Percentiles rank a stretch among this genome's conserved stretches.
These are phyloP conservation scores for Sergeia podlipaevii DNA, from an alignment of 208 protist species.

Conservation along the genomic window DNA sequence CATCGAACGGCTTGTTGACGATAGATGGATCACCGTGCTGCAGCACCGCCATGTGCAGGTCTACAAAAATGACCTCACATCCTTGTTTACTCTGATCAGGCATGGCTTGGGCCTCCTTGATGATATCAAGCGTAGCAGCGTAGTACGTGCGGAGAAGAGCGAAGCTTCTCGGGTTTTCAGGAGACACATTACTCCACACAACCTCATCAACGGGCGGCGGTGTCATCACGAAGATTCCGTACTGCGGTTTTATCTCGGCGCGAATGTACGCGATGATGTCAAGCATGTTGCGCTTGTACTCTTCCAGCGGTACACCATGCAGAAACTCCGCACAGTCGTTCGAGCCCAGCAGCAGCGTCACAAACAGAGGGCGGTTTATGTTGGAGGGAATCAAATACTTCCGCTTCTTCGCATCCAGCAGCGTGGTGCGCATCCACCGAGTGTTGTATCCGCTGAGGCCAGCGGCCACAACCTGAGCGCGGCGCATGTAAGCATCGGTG, in stretches of 20 bases:
- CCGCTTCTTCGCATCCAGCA: neutral
- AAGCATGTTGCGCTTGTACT: conserved; percentile 27
- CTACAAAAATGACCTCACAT: conserved; percentile 16
- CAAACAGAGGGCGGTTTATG: conserved; percentile 19
- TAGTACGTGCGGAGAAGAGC: too few species aligned
- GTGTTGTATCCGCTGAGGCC: conserved; percentile 50
- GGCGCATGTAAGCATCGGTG: conserved; percentile 26
- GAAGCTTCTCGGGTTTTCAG: too few species aligned
- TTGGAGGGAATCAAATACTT: conserved; percentile 12
- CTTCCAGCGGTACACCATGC: conserved; percentile 21
- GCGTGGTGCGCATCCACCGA: conserved; percentile 19
- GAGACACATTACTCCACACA: too few species aligned
- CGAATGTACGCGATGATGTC: conserved; percentile 22
- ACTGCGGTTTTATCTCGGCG: conserved; percentile 13
- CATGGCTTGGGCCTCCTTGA: too few species aligned
- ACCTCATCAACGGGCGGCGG: conserved; percentile 31
- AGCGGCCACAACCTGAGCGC: conserved; percentile 33
- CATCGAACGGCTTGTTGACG: neutral
- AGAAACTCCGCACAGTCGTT: conserved; percentile 21
- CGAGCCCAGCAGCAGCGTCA: conserved; percentile 33
- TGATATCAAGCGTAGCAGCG: too few species aligned
- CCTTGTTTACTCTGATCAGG: neutral
- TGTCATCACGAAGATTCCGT: conserved; percentile 35
- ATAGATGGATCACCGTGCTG: conserved; percentile 4
- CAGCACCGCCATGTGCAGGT: conserved; percentile 15